Evolutionary conservation across 805 yeast species (phyloP), one percentile per base, ranked within the genome.

Genomic region (Teunomyces cretensis): DNA sequence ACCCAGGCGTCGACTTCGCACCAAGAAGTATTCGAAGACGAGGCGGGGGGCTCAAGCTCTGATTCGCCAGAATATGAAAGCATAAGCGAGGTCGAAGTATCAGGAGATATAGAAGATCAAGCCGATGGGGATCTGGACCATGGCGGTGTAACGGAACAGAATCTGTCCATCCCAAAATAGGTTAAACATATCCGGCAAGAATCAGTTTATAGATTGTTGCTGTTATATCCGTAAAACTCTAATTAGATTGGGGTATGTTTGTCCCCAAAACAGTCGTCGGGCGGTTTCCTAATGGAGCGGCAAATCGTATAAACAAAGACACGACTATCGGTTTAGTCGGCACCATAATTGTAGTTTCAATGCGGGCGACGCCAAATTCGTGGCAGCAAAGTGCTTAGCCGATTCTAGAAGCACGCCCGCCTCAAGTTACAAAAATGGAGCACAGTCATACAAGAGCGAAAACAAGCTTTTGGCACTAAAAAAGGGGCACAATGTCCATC

Each of bases 1-100:
- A 49, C 11, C 57, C 52, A 12, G 64, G 55, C 9, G 64, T 51
- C 28, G 46, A 50, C 16, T 60, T 48, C 33, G 61, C n/a, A n/a
- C n/a, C n/a, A 54, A 9, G 63, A 58, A 8, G 32, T 11, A 15
- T 16, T 4, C 6, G 28, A n/a, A 5, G 32, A 24, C 9, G 30
- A 38, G 6, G 22, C 41, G 32, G 32, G 11, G 30, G 12, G 49
- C 1, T 51, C 49, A n/a, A 48, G 42, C 6, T 56, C 51, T 9
- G 49, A 52, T 13, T 52, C 45, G 4, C 50, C 47, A 9, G 47
- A 43, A 5, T 50, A 52, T 14, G 46, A n/a, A n/a, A n/a, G n/a
- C n/a, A n/a, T 32, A 22, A 41, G 36, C 15, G 56, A 45, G 9
- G 51, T 47, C 12, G 48, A 44, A 6, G 58, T 51, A 6, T 19